phyloP scores from a whole-genome alignment of 345 rosid genomes.

The Brassica incana region DNA sequence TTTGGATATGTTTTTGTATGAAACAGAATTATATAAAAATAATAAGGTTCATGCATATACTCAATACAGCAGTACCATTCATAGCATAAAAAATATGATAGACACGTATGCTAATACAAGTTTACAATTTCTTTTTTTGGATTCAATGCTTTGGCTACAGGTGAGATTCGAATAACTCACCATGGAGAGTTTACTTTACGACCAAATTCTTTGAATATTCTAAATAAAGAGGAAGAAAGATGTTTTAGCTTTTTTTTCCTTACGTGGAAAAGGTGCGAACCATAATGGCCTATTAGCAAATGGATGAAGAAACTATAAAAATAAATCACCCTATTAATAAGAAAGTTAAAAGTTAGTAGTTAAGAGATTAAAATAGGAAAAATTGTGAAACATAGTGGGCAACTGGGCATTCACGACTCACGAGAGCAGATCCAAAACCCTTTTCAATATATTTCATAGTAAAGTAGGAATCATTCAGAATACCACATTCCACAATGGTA shows the following conservation, averaged over 20 bases:
- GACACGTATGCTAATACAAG: not conserved
- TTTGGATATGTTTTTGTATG: not conserved
- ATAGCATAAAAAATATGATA: not conserved
- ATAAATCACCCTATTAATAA: not conserved
- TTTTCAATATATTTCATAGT: constrained; percentile 8
- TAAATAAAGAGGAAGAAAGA: not conserved
- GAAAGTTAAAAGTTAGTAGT: not conserved
- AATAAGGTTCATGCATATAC: not conserved
- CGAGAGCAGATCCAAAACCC: constrained; percentile 23
- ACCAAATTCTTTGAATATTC: not conserved
- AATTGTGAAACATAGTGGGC: constrained; percentile 17
- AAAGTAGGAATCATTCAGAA: constrained; percentile 28
- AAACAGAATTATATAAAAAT: not conserved
- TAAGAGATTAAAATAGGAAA: not conserved
- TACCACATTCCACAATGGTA: not conserved
- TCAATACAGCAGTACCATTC: not conserved
- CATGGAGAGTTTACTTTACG: not conserved
- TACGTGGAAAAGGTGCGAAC: not conserved
- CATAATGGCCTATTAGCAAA: not conserved
- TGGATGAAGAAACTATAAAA: not conserved
- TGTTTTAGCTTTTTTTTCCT: not conserved
- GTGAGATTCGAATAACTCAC: not conserved
- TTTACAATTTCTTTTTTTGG: not conserved
- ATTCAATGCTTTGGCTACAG: not conserved
- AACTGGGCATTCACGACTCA: constrained; percentile 33